phyloP scores from a whole-genome alignment of 2,329 filamentous ascomycete species.

The Cordyceps militaris region DNA sequence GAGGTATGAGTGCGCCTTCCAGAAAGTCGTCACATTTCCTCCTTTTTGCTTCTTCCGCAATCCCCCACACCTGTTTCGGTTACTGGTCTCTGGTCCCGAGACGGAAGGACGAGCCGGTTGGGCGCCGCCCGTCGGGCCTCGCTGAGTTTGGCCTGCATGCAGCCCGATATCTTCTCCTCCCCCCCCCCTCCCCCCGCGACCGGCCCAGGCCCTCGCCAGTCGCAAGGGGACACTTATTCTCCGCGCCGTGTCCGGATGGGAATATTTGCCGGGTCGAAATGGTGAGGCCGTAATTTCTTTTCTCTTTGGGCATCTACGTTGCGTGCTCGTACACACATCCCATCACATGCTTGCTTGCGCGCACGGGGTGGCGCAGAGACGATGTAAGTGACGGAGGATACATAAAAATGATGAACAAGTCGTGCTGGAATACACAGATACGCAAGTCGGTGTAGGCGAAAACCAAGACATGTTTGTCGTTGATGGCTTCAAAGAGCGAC shows the following conservation, averaged over 20 bases:
- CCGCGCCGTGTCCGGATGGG: neutral
- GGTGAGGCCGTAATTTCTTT: neutral
- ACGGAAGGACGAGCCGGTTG: neutral
- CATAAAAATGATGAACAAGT: neutral
- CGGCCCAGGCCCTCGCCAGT: neutral
- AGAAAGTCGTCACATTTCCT: too few relatives aligned
- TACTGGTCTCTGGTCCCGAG: neutral
- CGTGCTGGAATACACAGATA: too few relatives aligned
- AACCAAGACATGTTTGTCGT: too few relatives aligned
- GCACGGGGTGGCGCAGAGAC: neutral
- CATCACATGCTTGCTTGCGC: neutral
- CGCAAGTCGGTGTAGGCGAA: too few relatives aligned
- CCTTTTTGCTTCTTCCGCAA: neutral
- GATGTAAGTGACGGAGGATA: neutral
- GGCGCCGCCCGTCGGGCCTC: constrained; percentile 7
- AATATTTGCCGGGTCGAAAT: neutral
- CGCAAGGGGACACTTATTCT: too few relatives aligned
- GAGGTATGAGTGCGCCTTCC: too few relatives aligned
- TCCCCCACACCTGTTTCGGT: neutral
- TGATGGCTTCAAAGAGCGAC: too few relatives aligned
- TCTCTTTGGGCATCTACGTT: neutral
- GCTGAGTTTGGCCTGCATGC: constrained; percentile 6
- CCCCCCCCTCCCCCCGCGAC: too few relatives aligned
- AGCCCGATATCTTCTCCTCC: constrained; percentile 5
- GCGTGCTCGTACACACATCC: neutral